Base-by-base conservation (phyloP, 129 eudicot genomes). In the sunflower (Helianthus annuus) region DNA sequence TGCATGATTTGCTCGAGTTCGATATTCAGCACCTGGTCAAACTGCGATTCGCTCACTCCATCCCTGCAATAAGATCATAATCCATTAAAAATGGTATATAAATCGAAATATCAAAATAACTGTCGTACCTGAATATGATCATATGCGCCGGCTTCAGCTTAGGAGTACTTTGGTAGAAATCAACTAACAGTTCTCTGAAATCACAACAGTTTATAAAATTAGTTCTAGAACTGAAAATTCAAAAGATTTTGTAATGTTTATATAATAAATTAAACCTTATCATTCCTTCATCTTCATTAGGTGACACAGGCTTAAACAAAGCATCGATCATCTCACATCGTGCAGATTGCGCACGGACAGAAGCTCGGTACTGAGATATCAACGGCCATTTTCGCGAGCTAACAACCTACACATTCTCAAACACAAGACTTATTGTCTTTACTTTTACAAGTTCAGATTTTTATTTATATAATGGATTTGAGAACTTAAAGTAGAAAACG, bases 11-110 rank as follows among this genome's bases (percentile, higher is more conserved):
- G 92, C 15, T 81, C 85, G n/a, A 91, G 75, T 64, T 91, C 97
- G 10, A 77, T 73, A 65, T 88, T 91, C 11, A 88, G 71, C 48
- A 91, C 97, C 73, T 91, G 97, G 11, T 75, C 88, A 69, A 91
- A 91, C 54, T 91, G 96, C 0, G 90, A 84, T 52, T 91, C 96
- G 9, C 97, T 91, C 0, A 91, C 97, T 0, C 96, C 97, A 80
- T 91, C 97, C 72, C 97, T 49, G 55, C 7, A 49, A 49, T 49
- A 49, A 13, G 7, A 3, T 12, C 55, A 49, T 12, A 49, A 49
- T 49, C 10, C n/a, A 49, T 3, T 49, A 49, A 49, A 2, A 42
- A 42, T 42, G 55, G 19, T 49, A 49, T 49, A 49, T 12, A 49
- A 49, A 4, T 12, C 14, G 55, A 49, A 4, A 4, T 42, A 42